These are phyloP conservation scores for Trichophyton mentagrophytes DNA, from an alignment of 2,329 filamentous ascomycete species.

Conservation along the genomic window DNA sequence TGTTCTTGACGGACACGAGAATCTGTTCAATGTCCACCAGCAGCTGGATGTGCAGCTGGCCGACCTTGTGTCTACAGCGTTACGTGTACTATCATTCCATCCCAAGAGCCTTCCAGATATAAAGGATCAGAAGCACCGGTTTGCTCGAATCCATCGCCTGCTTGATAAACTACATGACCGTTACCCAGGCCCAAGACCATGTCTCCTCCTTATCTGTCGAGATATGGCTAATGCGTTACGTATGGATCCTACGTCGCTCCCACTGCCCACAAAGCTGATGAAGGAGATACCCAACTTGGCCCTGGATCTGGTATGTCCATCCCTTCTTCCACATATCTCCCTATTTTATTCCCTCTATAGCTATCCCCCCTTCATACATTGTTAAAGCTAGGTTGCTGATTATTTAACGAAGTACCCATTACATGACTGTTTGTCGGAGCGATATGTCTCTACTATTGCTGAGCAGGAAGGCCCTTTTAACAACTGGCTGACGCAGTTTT, in stretches of 20 bases:
- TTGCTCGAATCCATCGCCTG: slow-evolving; percentile 27
- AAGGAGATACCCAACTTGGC: slow-evolving; percentile 28
- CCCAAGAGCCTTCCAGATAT: slow-evolving; percentile 24
- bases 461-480: slow-evolving; percentile 19
- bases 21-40: slow-evolving; percentile 20
- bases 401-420: slow-evolving; percentile 26
- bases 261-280: slow-evolving; percentile 23
- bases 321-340: slow-evolving; percentile 27
- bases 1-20: slow-evolving; percentile 27
- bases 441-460: slow-evolving; percentile 26
- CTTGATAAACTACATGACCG: slow-evolving; percentile 30
- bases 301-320: slow-evolving; percentile 24
- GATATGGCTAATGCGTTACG: slow-evolving; percentile 27
- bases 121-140: slow-evolving; percentile 29
- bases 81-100: slow-evolving; percentile 30
- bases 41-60: slow-evolving; percentile 30
- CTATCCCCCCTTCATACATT: too few species aligned
- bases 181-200: slow-evolving; percentile 29
- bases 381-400: neutral
- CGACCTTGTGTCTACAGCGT: slow-evolving; percentile 27
- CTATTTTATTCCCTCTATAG: neutral
- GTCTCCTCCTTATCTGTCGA: slow-evolving; percentile 28
- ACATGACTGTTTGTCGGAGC: slow-evolving; percentile 23
- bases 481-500: slow-evolving; percentile 30
- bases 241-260: slow-evolving; percentile 24